Base-by-base conservation (phyloP, 2,329 filamentous ascomycete genomes). In the Diatrype stigma region DNA sequence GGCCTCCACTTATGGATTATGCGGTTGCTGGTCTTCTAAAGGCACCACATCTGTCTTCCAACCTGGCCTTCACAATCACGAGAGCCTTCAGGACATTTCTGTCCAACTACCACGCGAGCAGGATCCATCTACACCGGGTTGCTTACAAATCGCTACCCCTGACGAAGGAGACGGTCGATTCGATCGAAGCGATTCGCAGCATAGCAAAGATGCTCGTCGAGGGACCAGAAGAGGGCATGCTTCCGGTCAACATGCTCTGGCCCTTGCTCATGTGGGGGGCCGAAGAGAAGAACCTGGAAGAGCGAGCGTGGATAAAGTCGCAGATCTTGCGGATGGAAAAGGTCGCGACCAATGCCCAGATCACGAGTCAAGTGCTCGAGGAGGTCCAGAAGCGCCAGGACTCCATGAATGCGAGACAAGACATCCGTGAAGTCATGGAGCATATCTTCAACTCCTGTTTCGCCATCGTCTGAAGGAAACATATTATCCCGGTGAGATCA, bases 181-280 rank as follows among this genome's bases (percentile, higher is more conserved):
- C 77, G 1, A 69, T 80, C 49, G 61, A 63, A n/a, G 73, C 75
- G 42, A 80, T 80, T 53, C 73, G 74, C 26, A 69, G 66, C 12
- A 65, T 80, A 3, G 71, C 74, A 19, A 69, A 70, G 34, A 66
- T 76, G 34, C 75, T 81, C 49, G 66, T 70, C 14, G 67, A 73
- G 6, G 58, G 71, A 7, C 63, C 64, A 1, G 70, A 74, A 12
- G 72, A 76, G n/a, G n/a, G n/a, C 32, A 68, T 74, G 8, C 64
- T 81, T 2, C 78, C 79, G 0, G 76, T 80, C 45, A 82, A 78
- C 52, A 75, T 81, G 68, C 67, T 82, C 5, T 82, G 78, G 80
- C 79, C 79, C 1, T 62, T 81, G 7, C 64, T 82, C 38, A 79
- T 83, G 73, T 70, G 77, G 54, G 79, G 79, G 0, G 74, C 72